These are phyloP conservation scores for Chytriomyces confervae DNA, from an alignment of 192 early-diverging fungal species.

Conservation along the genomic window DNA sequence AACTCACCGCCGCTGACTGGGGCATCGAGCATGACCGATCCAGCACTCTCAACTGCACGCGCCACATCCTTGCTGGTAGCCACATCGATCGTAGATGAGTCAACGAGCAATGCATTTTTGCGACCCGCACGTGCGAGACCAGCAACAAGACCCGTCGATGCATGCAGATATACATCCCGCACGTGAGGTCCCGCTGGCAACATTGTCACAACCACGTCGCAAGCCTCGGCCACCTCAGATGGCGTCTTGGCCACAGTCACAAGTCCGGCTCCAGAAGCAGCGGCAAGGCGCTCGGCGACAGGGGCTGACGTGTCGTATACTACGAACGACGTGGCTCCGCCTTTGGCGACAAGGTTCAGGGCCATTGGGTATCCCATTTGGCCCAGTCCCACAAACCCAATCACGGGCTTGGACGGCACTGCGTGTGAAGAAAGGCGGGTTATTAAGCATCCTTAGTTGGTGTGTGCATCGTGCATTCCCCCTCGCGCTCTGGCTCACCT, in stretches of 20 bases:
- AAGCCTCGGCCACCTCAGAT: conserved; percentile 70
- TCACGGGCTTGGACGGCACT: conserved; percentile 26
- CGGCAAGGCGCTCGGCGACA: conserved; percentile 52
- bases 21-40: conserved; percentile 77
- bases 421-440: background rate
- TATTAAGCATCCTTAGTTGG: background rate
- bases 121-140: conserved; percentile 5
- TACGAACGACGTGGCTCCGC: conserved; percentile 57
- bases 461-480: background rate
- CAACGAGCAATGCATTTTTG: conserved; percentile 64
- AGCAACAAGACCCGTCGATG: conserved; percentile 48
- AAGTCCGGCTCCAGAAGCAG: conserved; percentile 44
- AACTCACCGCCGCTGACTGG: conserved; percentile 89
- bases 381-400: conserved; percentile 93
- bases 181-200: conserved; percentile 87
- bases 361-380: conserved; percentile 90
- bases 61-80: conserved; percentile 76
- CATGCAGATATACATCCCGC: conserved; percentile 78
- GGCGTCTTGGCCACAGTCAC: conserved; percentile 62
- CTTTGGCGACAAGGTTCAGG: conserved; percentile 73
- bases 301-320: conserved; percentile 74
- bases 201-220: conserved; percentile 86
- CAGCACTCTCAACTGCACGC: conserved; percentile 61
- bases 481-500: background rate
- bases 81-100: conserved; percentile 93